A percentile compares a stretch with the other conserved stretches of the same genome.
Conservation (phyloP, 2,329 filamentous ascomycete genomes). For the Aspergillus amoenus region DNA sequence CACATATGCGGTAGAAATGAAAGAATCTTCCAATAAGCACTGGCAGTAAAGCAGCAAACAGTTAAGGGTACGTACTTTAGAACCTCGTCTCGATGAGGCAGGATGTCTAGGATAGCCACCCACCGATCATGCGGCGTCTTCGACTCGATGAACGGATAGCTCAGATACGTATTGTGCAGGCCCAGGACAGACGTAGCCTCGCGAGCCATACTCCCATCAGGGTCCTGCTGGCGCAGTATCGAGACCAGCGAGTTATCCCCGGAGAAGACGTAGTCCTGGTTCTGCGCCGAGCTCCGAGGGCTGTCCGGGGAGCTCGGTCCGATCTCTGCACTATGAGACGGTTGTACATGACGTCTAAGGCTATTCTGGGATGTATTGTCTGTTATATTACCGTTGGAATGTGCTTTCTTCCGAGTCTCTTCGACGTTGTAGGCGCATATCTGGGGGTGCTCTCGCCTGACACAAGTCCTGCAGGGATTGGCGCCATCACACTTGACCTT, state of each 20-base stretch:
- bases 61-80: conserved; percentile 22
- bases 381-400: background rate
- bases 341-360: too few species aligned
- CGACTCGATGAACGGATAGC: conserved; percentile 31
- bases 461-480: conserved; percentile 30
- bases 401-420: background rate
- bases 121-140: conserved; percentile 28
- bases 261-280: conserved; percentile 24
- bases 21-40: conserved; percentile 25
- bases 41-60: too few species aligned
- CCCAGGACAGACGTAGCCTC: conserved; percentile 32
- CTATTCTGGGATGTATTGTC: too few species aligned
- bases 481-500: conserved; percentile 37
- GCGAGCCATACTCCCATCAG: conserved; percentile 25
- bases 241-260: conserved; percentile 34
- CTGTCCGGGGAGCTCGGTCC: background rate
- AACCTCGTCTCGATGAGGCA: conserved; percentile 26
- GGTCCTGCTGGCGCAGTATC: conserved; percentile 28
- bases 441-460: conserved; percentile 27
- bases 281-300: background rate
- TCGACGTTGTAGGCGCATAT: conserved; percentile 27
- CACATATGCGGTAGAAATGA: conserved; percentile 29
- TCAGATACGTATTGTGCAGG: conserved; percentile 30
- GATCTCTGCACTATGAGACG: too few species aligned
- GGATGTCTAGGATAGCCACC: conserved; percentile 22